Base-by-base conservation (phyloP, 1,284 basidiomycete genomes). In the Pseudomicrostroma phylloplanum region DNA sequence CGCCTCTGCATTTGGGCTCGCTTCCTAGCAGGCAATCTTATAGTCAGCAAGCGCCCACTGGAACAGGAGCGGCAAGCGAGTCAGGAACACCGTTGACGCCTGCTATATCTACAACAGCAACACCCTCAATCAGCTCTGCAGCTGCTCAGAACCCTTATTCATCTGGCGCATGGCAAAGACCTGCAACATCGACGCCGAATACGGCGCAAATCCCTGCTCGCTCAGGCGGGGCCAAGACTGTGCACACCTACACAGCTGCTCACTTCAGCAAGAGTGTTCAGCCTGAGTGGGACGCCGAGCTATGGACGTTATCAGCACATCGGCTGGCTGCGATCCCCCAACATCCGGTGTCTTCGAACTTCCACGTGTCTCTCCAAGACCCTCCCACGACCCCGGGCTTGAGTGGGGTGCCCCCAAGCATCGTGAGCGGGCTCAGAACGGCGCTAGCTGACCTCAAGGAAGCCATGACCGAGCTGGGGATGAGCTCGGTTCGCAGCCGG, bases 391-490 rank as follows among this genome's bases (percentile, higher is more conserved):
- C 51, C 2, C 51, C 21, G 15, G 25, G 51, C 13, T 25, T 54
- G 17, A 48, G n/a, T n/a, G n/a, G n/a, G 46, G 23, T n/a, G 12
- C 23, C 46, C 12, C 12, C 46, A 12, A 23, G 46, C n/a, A 48
- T n/a, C 46, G 25, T 15, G 19, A 13, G 17, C 13, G 51, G 51
- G 4, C 25, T 54, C 13, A 17, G 51, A 13, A 15, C n/a, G 21
- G 25, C 51, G 21, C n/a, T 54, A 19, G 13, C 26, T 15, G 51
- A 54, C 13, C 51, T 54, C 8, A 54, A 54, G 51, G 51, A 54
- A 13, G 51, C 51, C 13, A 21, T 6, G 13, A 15, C 26, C 6
- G 51, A 54, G 21, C 13, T 54, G 51, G 51, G 23, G 51, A 54
- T 54, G 51, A 54, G 51, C 51, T n/a, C n/a, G 7, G 12, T 48